A percentile compares a stretch with the other conserved stretches of the same genome.
These are phyloP conservation scores for Amphibolis antarctica DNA, from an alignment of 106 monocot species.

Conservation along the genomic window DNA sequence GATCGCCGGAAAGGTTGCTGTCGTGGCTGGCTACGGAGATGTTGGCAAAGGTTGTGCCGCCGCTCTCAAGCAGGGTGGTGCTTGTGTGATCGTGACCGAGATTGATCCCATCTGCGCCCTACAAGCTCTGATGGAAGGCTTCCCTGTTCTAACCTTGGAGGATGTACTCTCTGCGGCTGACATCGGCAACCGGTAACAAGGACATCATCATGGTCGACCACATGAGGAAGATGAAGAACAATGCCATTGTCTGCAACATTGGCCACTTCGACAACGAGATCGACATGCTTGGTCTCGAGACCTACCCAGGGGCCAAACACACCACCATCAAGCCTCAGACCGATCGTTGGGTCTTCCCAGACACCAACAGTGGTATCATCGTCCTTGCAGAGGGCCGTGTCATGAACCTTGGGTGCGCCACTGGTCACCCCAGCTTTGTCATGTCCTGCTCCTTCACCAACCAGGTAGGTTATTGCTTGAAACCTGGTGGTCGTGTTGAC, in stretches of 20 bases:
- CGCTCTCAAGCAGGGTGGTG: conserved; percentile 80
- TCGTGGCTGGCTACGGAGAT: conserved; percentile 73
- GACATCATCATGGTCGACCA: conserved; percentile 91
- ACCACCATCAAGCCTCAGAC: conserved; percentile 95
- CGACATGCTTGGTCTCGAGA: conserved; percentile 76
- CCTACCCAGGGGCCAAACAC: conserved; percentile 67
- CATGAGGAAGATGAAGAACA: conserved; percentile 99
- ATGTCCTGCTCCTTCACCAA: conserved; percentile 97
- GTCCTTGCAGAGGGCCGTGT: conserved; percentile 80
- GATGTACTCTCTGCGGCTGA: conserved; percentile 67
- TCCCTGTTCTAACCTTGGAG: conserved; percentile 57
- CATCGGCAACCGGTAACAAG: conserved; percentile 93
- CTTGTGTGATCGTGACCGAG: conserved; percentile 70
- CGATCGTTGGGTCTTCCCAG: conserved; percentile 83
- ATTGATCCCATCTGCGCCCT: conserved; percentile 91
- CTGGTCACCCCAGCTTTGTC: conserved; percentile 89
- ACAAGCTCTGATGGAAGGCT: conserved; percentile 78
- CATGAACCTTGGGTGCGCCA: conserved; percentile 84
- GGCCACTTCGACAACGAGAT: conserved; percentile 96
- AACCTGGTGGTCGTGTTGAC: neutral
- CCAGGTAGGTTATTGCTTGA: conserved; percentile 64
- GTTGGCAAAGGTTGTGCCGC: conserved; percentile 84
- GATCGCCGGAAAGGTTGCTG: conserved; percentile 84
- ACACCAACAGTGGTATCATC: conserved; percentile 58
- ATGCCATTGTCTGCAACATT: conserved; percentile 89